These are phyloP conservation scores for Colletotrichum costaricense DNA, from an alignment of 2,329 filamentous ascomycete genomes.

Conservation along the genomic window DNA sequence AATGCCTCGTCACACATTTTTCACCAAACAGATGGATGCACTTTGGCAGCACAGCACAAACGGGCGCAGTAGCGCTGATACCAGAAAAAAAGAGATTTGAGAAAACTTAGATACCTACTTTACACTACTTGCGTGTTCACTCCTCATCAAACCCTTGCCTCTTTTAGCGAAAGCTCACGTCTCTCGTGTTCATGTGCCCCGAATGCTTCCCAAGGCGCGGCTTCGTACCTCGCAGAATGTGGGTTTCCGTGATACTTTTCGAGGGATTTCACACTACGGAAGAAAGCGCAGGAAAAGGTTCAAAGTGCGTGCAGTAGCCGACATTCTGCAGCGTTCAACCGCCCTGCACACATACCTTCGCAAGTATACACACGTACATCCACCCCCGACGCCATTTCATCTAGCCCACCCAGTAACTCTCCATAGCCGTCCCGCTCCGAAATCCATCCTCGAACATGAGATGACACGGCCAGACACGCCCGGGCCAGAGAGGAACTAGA, in stretches of 20 bases:
- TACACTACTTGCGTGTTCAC: neutral
- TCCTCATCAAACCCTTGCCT: neutral
- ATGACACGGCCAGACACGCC: neutral
- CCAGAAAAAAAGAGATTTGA: neutral
- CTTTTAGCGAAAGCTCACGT: neutral
- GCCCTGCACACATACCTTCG: neutral
- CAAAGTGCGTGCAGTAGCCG: neutral
- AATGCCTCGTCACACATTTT: neutral
- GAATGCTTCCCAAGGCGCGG: neutral
- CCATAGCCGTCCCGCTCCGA: neutral
- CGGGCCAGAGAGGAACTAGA: too few species aligned
- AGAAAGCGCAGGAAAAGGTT: neutral
- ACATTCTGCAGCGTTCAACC: conserved; percentile 1
- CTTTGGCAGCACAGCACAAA: neutral
- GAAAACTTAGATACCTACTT: neutral
- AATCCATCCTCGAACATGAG: neutral
- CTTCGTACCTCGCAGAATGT: neutral
- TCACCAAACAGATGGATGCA: neutral
- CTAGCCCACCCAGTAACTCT: neutral
- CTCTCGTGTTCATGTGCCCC: neutral
- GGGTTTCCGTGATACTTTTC: neutral
- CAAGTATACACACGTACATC: neutral
- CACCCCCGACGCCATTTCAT: neutral
- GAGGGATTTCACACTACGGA: neutral
- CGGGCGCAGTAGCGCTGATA: neutral